Evolutionary conservation across 2,329 filamentous ascomycete species (phyloP).

Genomic region (Penicillium sp.): DNA sequence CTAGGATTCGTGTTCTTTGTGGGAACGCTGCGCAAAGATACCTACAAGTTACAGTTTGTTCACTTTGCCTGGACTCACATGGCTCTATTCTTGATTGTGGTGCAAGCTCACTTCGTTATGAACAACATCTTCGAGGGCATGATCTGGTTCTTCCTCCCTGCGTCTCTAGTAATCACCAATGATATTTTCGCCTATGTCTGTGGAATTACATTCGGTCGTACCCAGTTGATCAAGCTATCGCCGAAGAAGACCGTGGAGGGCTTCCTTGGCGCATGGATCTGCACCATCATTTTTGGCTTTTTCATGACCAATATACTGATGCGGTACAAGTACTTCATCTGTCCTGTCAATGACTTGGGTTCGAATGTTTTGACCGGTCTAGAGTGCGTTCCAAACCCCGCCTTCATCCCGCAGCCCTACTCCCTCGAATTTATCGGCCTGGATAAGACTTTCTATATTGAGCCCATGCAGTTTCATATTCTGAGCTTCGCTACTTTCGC

Average conservation of each 20-base stretch:
- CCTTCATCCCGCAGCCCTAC: slow-evolving; percentile 78
- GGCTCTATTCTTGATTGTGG: slow-evolving; percentile 96
- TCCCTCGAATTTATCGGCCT: slow-evolving; percentile 69
- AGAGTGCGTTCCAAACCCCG: slow-evolving; percentile 85
- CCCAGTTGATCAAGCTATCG: slow-evolving; percentile 94
- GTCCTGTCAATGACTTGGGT: slow-evolving; percentile 93
- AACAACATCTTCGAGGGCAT: slow-evolving; percentile 99
- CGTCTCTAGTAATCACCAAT: slow-evolving; percentile 93
- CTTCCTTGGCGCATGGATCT: slow-evolving; percentile 93
- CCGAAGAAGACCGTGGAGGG: slow-evolving; percentile 99
- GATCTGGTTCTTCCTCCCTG: slow-evolving; percentile 99
- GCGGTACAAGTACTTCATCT: slow-evolving; percentile 96
- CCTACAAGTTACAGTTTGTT: slow-evolving; percentile 98
- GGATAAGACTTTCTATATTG: slow-evolving; percentile 70
- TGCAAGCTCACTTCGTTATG: slow-evolving; percentile 98
- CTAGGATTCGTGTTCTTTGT: slow-evolving; percentile 98
- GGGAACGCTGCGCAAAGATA: slow-evolving; percentile 85
- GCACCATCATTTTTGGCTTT: slow-evolving; percentile 84
- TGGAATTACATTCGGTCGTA: slow-evolving; percentile 93
- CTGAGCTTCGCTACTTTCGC: slow-evolving; percentile 89
- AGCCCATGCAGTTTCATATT: slow-evolving; percentile 92
- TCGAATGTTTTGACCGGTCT: slow-evolving; percentile 91
- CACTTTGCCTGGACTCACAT: slow-evolving; percentile 99
- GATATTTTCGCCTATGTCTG: slow-evolving; percentile 98
- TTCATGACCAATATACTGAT: slow-evolving; percentile 79